phyloP scores from a whole-genome alignment of 768 basidiomycete genomes.

The Phlebiopsis gigantea region DNA sequence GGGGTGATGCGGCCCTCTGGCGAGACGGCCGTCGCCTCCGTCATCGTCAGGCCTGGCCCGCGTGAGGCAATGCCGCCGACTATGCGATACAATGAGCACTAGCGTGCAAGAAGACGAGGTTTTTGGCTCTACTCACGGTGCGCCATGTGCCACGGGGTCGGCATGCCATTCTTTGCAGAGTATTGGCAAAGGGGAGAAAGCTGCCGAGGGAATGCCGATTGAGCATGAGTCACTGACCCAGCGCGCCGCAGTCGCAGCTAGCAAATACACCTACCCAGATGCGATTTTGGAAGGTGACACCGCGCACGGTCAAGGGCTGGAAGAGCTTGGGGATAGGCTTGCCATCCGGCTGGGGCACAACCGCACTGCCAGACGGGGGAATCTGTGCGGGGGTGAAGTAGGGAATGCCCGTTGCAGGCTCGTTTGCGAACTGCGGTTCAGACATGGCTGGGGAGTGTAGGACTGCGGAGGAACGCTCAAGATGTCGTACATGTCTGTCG shows the following conservation, averaged over 20 bases:
- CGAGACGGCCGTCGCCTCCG: slow-evolving; percentile 63
- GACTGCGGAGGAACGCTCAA: neutral
- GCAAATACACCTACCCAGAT: slow-evolving; percentile 19
- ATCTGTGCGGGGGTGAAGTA: slow-evolving; percentile 46
- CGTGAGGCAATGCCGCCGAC: slow-evolving; percentile 51
- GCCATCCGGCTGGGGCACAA: slow-evolving; percentile 21
- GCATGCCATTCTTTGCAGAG: slow-evolving; percentile 47
- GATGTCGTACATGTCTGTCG: too few species aligned
- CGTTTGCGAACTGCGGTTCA: slow-evolving; percentile 5
- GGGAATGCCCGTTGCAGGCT: slow-evolving; percentile 25
- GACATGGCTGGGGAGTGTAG: neutral
- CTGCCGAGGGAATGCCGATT: slow-evolving; percentile 18
- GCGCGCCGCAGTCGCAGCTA: neutral
- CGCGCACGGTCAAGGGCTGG: slow-evolving; percentile 43
- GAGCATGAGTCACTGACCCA: neutral
- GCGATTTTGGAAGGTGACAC: slow-evolving; percentile 27
- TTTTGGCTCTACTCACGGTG: slow-evolving; percentile 27
- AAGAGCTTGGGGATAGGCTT: slow-evolving; percentile 43
- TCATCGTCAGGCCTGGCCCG: slow-evolving; percentile 50
- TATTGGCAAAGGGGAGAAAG: slow-evolving; percentile 59
- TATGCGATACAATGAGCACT: slow-evolving; percentile 16
- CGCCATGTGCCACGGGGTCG: slow-evolving; percentile 53
- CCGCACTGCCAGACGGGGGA: slow-evolving; percentile 39
- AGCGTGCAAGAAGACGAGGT: neutral
- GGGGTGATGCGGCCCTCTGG: slow-evolving; percentile 61